These are phyloP conservation scores for Aegle marmelos DNA, from an alignment of 345 rosid species.

Conservation along the genomic window DNA sequence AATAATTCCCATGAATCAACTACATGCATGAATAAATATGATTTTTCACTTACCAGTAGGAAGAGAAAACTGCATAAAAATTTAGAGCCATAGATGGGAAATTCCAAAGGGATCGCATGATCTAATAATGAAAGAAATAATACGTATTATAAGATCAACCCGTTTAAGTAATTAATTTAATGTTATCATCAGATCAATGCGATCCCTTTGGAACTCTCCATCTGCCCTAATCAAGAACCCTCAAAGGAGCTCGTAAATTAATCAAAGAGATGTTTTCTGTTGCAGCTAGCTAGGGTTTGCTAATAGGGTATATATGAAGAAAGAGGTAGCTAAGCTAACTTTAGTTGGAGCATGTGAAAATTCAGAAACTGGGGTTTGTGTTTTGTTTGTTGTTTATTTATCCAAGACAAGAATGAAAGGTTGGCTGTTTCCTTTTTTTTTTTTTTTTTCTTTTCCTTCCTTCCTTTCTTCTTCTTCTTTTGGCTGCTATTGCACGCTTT, in stretches of 20 bases:
- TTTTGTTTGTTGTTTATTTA: slow-evolving; percentile 8
- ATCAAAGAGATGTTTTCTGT: background rate
- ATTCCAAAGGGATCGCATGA: slow-evolving; percentile 71
- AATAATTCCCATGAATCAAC: too few relatives aligned
- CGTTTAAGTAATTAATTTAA: background rate
- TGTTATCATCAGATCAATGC: slow-evolving; percentile 51
- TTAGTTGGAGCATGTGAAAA: background rate
- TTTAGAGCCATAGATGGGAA: slow-evolving; percentile 42
- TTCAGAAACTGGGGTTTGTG: background rate
- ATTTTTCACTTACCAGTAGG: background rate
- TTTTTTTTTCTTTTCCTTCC: background rate
- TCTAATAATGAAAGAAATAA: slow-evolving; percentile 27
- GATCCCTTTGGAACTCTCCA: slow-evolving; percentile 75
- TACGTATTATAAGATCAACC: too few relatives aligned
- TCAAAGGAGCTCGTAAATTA: background rate
- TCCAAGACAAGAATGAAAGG: slow-evolving; percentile 3
- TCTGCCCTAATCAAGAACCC: slow-evolving; percentile 34
- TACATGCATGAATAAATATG: too few relatives aligned
- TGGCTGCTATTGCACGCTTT: background rate
- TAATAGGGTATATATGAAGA: background rate
- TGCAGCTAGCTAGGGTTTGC: background rate
- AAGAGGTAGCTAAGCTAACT: background rate
- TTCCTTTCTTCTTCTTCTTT: background rate
- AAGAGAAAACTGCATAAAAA: background rate
- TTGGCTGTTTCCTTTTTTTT: background rate